Percentiles rank a stretch among this genome's conserved stretches.
Conservation (phyloP, 768 basidiomycete genomes). For the Trametes cubensis region DNA sequence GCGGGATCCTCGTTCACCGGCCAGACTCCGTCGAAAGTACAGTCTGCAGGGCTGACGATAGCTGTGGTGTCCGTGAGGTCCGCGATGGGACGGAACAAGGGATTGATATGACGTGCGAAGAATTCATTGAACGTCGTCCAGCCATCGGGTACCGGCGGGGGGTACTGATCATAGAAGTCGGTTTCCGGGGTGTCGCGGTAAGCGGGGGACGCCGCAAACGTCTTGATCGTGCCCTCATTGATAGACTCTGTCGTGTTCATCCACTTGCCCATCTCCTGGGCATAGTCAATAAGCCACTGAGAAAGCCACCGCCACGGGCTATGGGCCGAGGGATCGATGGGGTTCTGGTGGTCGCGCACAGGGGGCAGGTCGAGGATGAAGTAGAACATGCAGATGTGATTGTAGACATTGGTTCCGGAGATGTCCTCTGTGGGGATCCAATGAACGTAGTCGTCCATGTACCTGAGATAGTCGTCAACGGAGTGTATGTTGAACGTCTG, state of each 20-base stretch:
- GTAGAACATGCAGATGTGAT: slow-evolving; percentile 28
- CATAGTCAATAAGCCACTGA: slow-evolving; percentile 28
- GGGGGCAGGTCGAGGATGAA: slow-evolving; percentile 24
- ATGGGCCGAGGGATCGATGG: slow-evolving; percentile 14
- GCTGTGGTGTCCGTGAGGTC: slow-evolving; percentile 3
- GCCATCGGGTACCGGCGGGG: background rate
- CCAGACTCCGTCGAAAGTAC: slow-evolving; percentile 22
- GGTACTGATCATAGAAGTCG: slow-evolving; percentile 8
- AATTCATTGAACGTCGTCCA: slow-evolving; percentile 31
- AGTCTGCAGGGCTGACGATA: slow-evolving; percentile 24
- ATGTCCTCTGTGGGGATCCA: slow-evolving; percentile 23
- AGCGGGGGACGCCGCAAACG: slow-evolving; percentile 14
- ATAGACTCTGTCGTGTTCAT: slow-evolving; percentile 25
- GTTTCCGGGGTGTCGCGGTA: slow-evolving; percentile 22
- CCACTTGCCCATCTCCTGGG: slow-evolving; percentile 23
- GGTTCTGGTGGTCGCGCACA: slow-evolving; percentile 9
- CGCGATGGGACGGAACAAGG: slow-evolving; percentile 16
- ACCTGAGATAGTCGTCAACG: slow-evolving; percentile 24
- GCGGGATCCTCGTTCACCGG: slow-evolving; percentile 11
- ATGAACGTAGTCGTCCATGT: slow-evolving; percentile 12
- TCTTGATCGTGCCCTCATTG: slow-evolving; percentile 13
- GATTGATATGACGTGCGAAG: slow-evolving; percentile 25
- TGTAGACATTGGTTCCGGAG: slow-evolving; percentile 15
- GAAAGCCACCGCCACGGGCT: slow-evolving; percentile 21
- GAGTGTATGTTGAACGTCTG: slow-evolving; percentile 17